Evolutionary conservation across 2,329 filamentous ascomycete genomes (phyloP).

Genomic region (Trichoderma guizhouense): DNA sequence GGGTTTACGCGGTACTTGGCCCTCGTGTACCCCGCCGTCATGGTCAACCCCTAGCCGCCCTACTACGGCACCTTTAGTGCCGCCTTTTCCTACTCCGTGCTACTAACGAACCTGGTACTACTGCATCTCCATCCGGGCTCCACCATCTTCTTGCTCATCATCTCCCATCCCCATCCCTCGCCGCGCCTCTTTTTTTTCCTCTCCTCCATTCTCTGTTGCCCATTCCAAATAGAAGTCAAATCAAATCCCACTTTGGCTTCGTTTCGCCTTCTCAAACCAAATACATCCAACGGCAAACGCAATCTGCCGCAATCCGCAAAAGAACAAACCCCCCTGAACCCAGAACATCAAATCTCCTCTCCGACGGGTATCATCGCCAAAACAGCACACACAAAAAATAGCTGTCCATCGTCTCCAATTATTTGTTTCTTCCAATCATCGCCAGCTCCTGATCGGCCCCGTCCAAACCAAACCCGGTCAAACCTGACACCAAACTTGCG

Average conservation of each 20-base stretch:
- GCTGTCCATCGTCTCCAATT: slow-evolving; percentile 4
- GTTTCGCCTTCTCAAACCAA: not conserved
- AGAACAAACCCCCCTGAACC: not conserved
- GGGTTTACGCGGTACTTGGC: not conserved
- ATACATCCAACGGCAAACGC: not conserved
- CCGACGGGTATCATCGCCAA: not conserved
- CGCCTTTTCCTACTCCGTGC: not conserved
- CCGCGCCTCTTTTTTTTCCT: not conserved
- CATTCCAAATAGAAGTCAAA: not conserved
- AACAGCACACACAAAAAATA: not conserved
- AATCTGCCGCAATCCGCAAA: not conserved
- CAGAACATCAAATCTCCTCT: not conserved
- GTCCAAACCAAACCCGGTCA: not conserved
- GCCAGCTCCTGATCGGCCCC: not conserved
- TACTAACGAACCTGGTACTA: not conserved
- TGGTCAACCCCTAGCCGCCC: not conserved
- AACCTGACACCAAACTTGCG: slow-evolving; percentile 16
- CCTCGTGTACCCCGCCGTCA: not conserved
- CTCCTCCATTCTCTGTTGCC: not conserved
- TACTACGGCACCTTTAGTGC: not conserved
- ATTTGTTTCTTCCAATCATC: not conserved
- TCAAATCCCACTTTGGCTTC: not conserved
- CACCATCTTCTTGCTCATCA: slow-evolving; percentile 8
- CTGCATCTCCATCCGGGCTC: slow-evolving; percentile 9
- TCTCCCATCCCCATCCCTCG: slow-evolving; percentile 12